Base-by-base conservation (phyloP, 2,329 filamentous ascomycete species). In the Zymoseptoria tritici region DNA sequence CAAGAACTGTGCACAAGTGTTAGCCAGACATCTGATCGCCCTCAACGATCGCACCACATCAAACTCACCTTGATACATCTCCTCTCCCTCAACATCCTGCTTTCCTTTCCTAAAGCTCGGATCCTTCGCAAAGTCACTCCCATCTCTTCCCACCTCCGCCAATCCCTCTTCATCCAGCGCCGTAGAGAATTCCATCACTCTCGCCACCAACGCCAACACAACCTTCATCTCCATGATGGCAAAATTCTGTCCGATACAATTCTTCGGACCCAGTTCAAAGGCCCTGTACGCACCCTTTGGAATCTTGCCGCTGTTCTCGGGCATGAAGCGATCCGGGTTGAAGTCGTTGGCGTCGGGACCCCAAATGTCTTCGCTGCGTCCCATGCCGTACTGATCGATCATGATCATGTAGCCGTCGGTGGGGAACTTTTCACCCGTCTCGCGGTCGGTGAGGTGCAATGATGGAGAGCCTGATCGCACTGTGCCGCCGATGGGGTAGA, bases 201-300 rank as follows among this genome's bases (percentile, higher is more conserved):
- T 68, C 19, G 77, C 70, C 0, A 77, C 77, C 66, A 81, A 74
- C 2, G 78, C 77, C 24, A 84, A 68, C 3, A 80, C 73, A 59
- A 81, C 73, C 61, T 77, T 77, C 46, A 79, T 61, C 69, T 84
- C 81, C 7, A 81, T 67, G 70, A 79, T 75, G 0, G 78, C 81
- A 52, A 84, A 72, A 59, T 80, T 78, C 66, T 83, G 80, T 0
- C 81, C 82, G 13, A 84, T 74, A 64, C 82, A 86, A 57, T 78
- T 79, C 21, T 82, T 68, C 1, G 78, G 75, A 0, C 83, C 83
- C 52, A 76, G 71, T 64, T 82, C 80, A 66, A 85, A 85, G 0
- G 79, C 74, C 9, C 81, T 75, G 74, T 76, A 85, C 0, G 80
- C 78, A 57, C 78, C 77, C 54, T 78, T 75, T 42, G 71, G 65